Percentiles rank a stretch among this genome's conserved stretches.
Evolutionary conservation across 148 eudicot species (phyloP).

Genomic region (Talinum fruticosum): DNA sequence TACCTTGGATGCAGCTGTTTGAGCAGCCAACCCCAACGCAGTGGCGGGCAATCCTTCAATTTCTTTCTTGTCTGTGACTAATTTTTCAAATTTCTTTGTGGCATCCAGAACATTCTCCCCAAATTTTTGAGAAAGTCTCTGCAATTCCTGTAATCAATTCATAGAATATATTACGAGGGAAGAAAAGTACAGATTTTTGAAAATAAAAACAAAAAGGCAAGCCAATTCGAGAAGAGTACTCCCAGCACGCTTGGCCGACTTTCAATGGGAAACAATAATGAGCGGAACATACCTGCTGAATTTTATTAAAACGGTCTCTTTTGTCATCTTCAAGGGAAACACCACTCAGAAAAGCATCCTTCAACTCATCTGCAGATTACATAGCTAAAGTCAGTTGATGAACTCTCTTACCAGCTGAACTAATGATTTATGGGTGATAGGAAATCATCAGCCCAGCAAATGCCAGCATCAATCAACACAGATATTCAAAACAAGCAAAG

Average conservation of each 20-base stretch:
- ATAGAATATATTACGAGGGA: background rate
- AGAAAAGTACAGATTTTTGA: background rate
- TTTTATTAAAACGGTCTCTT: constrained; percentile 79
- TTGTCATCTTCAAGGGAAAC: constrained; percentile 89
- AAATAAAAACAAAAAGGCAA: background rate
- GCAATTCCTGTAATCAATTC: constrained; percentile 56
- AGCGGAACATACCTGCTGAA: constrained; percentile 64
- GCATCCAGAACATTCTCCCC: constrained; percentile 93
- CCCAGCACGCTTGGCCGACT: background rate
- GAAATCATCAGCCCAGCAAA: background rate
- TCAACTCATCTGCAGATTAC: constrained; percentile 56
- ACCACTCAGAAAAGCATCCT: constrained; percentile 85
- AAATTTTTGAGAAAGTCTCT: constrained; percentile 76
- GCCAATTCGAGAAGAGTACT: background rate
- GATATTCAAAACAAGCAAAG: background rate
- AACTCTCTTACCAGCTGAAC: background rate
- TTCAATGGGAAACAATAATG: background rate
- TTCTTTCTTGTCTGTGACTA: constrained; percentile 79
- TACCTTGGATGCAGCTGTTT: constrained; percentile 91
- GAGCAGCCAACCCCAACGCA: constrained; percentile 90
- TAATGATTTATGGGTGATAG: background rate
- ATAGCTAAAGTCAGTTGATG: constrained; percentile 6
- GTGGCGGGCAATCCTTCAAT: constrained; percentile 88
- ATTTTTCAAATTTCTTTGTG: constrained; percentile 90
- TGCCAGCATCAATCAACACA: background rate